A percentile compares a stretch with the other conserved stretches of the same genome.
phyloP scores from a whole-genome alignment of 208 protist species.

The Acanthamoeba polyphaga region DNA sequence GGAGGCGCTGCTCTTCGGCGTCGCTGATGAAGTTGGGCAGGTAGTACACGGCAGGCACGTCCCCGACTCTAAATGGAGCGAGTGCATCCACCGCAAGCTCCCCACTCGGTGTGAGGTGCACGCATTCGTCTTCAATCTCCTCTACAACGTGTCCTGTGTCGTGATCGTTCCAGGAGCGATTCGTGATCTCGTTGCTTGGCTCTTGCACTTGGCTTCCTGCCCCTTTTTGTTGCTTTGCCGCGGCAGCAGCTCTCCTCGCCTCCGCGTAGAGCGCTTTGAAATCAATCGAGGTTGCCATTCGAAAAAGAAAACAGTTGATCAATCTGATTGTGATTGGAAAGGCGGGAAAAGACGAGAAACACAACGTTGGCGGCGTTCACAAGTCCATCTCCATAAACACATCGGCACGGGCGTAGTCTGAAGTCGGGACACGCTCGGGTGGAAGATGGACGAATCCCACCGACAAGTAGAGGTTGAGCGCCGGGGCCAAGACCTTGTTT shows the following conservation, averaged over 20 bases:
- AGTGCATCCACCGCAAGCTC: not conserved
- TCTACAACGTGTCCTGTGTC: not conserved
- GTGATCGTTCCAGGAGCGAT: not conserved
- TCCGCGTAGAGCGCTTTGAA: constrained; percentile 22
- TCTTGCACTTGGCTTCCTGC: not conserved
- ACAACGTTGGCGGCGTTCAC: not conserved
- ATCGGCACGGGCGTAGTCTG: constrained; percentile 10
- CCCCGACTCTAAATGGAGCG: not conserved
- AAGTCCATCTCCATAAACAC: constrained; percentile 38
- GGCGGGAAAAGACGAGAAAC: not conserved
- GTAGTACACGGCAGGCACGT: constrained; percentile 28
- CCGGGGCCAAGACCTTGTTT: not conserved
- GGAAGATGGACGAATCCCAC: not conserved
- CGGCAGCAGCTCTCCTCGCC: not conserved
- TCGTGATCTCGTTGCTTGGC: not conserved
- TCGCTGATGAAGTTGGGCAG: constrained; percentile 40
- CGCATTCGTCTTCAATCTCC: constrained; percentile 14
- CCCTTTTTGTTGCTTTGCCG: not conserved
- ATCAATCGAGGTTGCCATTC: not conserved
- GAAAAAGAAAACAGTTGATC: not conserved
- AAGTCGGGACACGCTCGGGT: not conserved
- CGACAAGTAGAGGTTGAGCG: not conserved
- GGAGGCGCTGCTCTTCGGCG: constrained; percentile 4
- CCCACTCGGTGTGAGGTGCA: not conserved
- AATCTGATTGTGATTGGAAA: not conserved